These are phyloP conservation scores for Lachnellula occidentalis DNA, from an alignment of 2,329 filamentous ascomycete genomes.

Conservation along the genomic window DNA sequence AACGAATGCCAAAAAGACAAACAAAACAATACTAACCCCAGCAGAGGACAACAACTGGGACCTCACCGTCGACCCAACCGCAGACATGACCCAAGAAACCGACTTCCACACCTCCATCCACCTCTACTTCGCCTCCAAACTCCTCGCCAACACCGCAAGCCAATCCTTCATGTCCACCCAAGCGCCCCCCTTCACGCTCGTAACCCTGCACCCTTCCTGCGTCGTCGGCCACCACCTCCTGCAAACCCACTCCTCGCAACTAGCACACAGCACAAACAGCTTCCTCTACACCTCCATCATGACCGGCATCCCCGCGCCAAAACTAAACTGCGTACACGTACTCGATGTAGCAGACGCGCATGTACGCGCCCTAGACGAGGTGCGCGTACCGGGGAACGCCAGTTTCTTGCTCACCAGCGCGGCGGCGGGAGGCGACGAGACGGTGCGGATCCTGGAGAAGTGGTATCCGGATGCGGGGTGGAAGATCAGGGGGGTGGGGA, in stretches of 20 bases:
- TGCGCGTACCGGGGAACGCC: background rate
- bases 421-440: conserved; percentile 6
- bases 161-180: conserved; percentile 6
- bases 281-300: conserved; percentile 4
- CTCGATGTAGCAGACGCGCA: conserved; percentile 12
- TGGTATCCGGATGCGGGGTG: conserved; percentile 1
- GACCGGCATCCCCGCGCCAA: background rate
- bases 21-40: background rate
- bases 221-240: conserved; percentile 7
- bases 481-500: background rate
- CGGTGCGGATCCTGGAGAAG: conserved; percentile 3
- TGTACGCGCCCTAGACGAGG: background rate
- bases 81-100: background rate
- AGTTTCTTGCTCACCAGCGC: background rate
- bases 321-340: background rate
- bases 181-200: conserved; percentile 5
- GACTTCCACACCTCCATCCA: background rate
- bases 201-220: conserved; percentile 5
- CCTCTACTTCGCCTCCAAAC: conserved; percentile 12
- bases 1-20: too few relatives aligned
- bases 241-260: conserved; percentile 1
- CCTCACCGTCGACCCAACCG: background rate
- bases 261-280: background rate
- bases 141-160: conserved; percentile 9
- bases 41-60: conserved; percentile 5